phyloP scores from a whole-genome alignment of 768 basidiomycete species.

The Phlebiopsis gigantea region DNA sequence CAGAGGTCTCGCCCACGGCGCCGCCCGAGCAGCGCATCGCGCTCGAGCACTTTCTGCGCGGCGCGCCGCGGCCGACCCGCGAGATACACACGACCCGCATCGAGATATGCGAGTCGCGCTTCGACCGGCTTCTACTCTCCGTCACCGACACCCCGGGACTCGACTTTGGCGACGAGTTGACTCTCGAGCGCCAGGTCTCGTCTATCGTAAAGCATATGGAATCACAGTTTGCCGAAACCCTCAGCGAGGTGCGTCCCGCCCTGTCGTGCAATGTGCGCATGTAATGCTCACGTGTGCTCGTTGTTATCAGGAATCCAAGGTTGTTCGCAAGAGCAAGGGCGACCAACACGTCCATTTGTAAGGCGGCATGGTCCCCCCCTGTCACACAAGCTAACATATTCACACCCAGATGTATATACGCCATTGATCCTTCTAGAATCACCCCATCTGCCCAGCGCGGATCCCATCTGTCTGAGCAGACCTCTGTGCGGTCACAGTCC shows the following conservation, averaged over 20 bases:
- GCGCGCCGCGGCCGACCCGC: slow-evolving; percentile 54
- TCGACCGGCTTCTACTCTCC: slow-evolving; percentile 71
- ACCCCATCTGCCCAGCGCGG: slow-evolving; percentile 49
- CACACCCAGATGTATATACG: slow-evolving; percentile 68
- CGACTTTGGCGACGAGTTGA: slow-evolving; percentile 76
- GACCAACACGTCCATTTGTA: slow-evolving; percentile 89
- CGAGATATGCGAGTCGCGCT: slow-evolving; percentile 81
- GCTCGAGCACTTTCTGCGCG: slow-evolving; percentile 60
- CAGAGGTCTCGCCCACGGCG: slow-evolving; percentile 75
- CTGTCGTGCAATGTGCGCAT: not conserved
- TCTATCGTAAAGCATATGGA: slow-evolving; percentile 74
- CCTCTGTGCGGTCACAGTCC: slow-evolving; percentile 60
- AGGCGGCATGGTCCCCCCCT: slow-evolving; percentile 24
- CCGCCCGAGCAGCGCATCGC: slow-evolving; percentile 66
- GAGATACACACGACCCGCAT: slow-evolving; percentile 63
- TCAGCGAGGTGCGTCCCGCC: slow-evolving; percentile 60
- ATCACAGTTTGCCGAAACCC: slow-evolving; percentile 76
- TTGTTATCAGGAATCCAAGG: slow-evolving; percentile 71
- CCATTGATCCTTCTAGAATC: slow-evolving; percentile 75
- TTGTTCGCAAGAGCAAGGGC: slow-evolving; percentile 79
- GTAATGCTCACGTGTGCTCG: too few relatives aligned
- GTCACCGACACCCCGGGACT: slow-evolving; percentile 86
- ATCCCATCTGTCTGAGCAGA: slow-evolving; percentile 42
- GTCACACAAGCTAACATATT: slow-evolving; percentile 12
- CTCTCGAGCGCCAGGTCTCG: slow-evolving; percentile 75